Evolutionary conservation across 2,329 filamentous ascomycete genomes (phyloP), one percentile per base, ranked within the genome.

Genomic region (Epichloe glyceriae): DNA sequence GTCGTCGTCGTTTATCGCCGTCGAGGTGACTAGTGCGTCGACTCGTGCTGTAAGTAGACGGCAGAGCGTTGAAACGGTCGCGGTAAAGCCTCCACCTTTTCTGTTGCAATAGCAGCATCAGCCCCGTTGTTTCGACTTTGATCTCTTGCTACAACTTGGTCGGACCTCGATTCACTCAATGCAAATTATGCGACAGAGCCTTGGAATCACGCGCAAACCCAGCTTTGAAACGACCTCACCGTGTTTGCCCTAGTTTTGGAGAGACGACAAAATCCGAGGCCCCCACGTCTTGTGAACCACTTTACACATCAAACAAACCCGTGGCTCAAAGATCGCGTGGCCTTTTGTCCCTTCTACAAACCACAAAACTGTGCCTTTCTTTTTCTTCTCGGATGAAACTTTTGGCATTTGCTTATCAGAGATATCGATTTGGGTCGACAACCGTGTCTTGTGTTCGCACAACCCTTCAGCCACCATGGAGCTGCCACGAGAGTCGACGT

Each of bases 401-500:
- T 14, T 20, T 19, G 20, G 22, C 34, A 19, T 20, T 19, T 45
- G 5, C 7, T 47, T 4, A 30, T 39, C 20, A 20, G 34, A n/a
- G 20, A 35, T 26, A 11, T 26, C 14, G 4, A 26, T n/a, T 40
- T 35, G 35, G 20, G 5, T 14, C 46, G 46, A 39, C 11, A 26
- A 26, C 19, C 22, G 42, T 34, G 26, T 6, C 46, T 46, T 15
- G 44, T 20, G 15, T 2, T 19, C 8, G 12, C 17, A 5, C 12
- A 38, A 41, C 7, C 12, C 33, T 7, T 41, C 8, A 17, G 38
- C 33, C 20, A 44, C 43, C 55, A 78, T 78, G 74, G 68, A 71
- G 43, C 64, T 70, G 55, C 73, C 73, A 59, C 74, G 82, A 62
- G 76, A 81, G 65, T 84, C 80, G 65, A 76, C 78, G 66, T 80